phyloP scores from a whole-genome alignment of 1,284 basidiomycete species.

The Trametes sp. region DNA sequence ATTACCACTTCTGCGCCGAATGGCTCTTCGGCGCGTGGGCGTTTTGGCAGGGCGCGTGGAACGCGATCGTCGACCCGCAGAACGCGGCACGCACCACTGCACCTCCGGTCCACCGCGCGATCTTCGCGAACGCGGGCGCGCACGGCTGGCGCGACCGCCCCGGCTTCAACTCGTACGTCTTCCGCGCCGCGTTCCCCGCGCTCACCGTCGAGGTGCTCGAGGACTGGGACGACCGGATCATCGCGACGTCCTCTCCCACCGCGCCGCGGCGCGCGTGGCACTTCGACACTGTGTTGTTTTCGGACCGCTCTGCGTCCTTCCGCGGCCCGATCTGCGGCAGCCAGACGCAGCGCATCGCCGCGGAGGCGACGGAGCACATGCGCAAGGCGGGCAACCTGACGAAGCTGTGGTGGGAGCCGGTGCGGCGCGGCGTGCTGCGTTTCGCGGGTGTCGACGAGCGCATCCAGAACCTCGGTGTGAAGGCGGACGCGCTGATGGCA shows the following conservation, averaged over 20 bases:
- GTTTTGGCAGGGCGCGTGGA: slow-evolving; percentile 68
- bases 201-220: slow-evolving; percentile 69
- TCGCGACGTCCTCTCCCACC: slow-evolving; percentile 49
- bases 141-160: slow-evolving; percentile 78
- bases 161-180: slow-evolving; percentile 76
- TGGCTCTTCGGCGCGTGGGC: slow-evolving; percentile 77
- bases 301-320: slow-evolving; percentile 79
- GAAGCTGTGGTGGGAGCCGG: slow-evolving; percentile 75
- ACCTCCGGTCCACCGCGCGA: slow-evolving; percentile 68
- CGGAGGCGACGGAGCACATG: slow-evolving; percentile 66
- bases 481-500: slow-evolving; percentile 31
- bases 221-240: slow-evolving; percentile 74
- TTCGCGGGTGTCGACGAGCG: slow-evolving; percentile 60
- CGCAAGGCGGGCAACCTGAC: slow-evolving; percentile 41
- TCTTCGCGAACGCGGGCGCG: slow-evolving; percentile 67
- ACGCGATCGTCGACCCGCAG: slow-evolving; percentile 34
- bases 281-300: slow-evolving; percentile 69
- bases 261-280: slow-evolving; percentile 54
- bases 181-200: slow-evolving; percentile 80
- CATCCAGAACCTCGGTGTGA: slow-evolving; percentile 37
- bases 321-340: slow-evolving; percentile 67
- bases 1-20: slow-evolving; percentile 86
- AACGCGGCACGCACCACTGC: slow-evolving; percentile 31
- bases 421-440: slow-evolving; percentile 65
- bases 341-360: slow-evolving; percentile 72